These are phyloP conservation scores for Cymbidium sinense DNA, from an alignment of 106 monocot genomes.

Conservation along the genomic window DNA sequence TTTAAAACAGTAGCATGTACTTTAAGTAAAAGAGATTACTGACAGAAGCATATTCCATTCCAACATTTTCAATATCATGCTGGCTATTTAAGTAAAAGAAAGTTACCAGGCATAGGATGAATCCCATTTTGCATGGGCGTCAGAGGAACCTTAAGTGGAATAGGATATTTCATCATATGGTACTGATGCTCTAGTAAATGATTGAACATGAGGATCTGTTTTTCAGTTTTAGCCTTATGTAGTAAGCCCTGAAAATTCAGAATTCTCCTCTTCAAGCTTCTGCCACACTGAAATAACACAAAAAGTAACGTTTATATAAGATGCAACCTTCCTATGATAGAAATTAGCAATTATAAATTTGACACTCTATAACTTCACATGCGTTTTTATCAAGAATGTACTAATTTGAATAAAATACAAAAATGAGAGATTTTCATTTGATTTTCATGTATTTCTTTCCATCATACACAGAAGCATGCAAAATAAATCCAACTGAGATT, in stretches of 20 bases:
- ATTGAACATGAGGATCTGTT: conserved; percentile 92
- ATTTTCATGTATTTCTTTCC: background rate
- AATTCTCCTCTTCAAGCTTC: conserved; percentile 95
- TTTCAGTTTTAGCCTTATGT: conserved; percentile 84
- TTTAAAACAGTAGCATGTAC: background rate
- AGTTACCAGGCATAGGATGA: conserved; percentile 77
- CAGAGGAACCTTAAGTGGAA: conserved; percentile 61
- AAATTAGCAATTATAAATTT: background rate
- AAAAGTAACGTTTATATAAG: background rate
- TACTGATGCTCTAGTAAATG: conserved; percentile 84
- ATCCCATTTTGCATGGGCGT: conserved; percentile 78
- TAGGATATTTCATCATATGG: conserved; percentile 76
- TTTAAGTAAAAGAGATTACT: background rate
- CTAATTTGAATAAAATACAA: background rate
- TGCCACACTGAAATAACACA: conserved; percentile 70
- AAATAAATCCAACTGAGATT: too few relatives aligned
- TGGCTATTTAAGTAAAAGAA: conserved; percentile 16
- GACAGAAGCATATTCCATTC: background rate
- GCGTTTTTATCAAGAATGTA: background rate
- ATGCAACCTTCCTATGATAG: background rate
- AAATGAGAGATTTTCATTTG: background rate
- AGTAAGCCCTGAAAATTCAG: conserved; percentile 89
- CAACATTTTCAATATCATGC: background rate
- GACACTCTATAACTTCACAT: background rate
- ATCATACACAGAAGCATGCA: too few relatives aligned